Evolutionary conservation across 495 filamentous ascomycete species (phyloP).

Genomic region (Jackrogersella multiformis): DNA sequence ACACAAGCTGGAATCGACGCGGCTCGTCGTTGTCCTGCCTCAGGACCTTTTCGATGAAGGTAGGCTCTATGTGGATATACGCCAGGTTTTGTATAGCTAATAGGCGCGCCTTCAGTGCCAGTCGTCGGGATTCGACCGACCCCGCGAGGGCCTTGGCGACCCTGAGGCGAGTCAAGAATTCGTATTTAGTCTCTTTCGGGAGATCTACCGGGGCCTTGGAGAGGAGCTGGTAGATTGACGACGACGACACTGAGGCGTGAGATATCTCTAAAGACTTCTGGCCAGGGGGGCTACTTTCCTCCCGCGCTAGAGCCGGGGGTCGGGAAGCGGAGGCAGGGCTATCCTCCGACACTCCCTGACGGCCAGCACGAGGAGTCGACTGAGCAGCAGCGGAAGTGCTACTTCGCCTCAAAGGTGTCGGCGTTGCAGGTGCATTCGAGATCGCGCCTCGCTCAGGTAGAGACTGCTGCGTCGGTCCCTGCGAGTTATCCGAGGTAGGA

Average conservation of each 20-base stretch:
- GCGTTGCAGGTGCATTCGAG: slow-evolving; percentile 50
- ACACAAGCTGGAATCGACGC: slow-evolving; percentile 85
- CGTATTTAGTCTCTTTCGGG: slow-evolving; percentile 79
- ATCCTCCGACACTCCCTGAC: slow-evolving; percentile 50
- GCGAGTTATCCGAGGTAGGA: slow-evolving; percentile 45
- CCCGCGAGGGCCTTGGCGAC: slow-evolving; percentile 78
- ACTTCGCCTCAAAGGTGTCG: slow-evolving; percentile 59
- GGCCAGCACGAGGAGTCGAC: slow-evolving; percentile 48
- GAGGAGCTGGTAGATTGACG: slow-evolving; percentile 73
- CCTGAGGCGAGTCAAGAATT: slow-evolving; percentile 84
- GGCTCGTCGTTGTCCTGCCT: slow-evolving; percentile 92
- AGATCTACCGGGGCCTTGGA: slow-evolving; percentile 69
- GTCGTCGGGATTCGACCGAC: slow-evolving; percentile 71
- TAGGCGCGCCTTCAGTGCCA: slow-evolving; percentile 81
- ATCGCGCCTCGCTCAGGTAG: slow-evolving; percentile 35
- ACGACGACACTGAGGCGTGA: slow-evolving; percentile 66
- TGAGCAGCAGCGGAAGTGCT: slow-evolving; percentile 49
- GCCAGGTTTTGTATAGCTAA: slow-evolving; percentile 92
- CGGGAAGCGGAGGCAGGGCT: slow-evolving; percentile 45
- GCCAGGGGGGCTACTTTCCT: slow-evolving; percentile 62
- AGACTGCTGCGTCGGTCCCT: slow-evolving; percentile 31
- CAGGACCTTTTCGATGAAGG: slow-evolving; percentile 84
- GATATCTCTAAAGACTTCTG: slow-evolving; percentile 76
- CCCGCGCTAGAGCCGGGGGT: slow-evolving; percentile 47
- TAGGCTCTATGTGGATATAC: slow-evolving; percentile 81